A percentile compares a stretch with the other conserved stretches of the same genome.
Conservation (phyloP, 805 yeast species). For the Aciculoconidium aculeatum region DNA sequence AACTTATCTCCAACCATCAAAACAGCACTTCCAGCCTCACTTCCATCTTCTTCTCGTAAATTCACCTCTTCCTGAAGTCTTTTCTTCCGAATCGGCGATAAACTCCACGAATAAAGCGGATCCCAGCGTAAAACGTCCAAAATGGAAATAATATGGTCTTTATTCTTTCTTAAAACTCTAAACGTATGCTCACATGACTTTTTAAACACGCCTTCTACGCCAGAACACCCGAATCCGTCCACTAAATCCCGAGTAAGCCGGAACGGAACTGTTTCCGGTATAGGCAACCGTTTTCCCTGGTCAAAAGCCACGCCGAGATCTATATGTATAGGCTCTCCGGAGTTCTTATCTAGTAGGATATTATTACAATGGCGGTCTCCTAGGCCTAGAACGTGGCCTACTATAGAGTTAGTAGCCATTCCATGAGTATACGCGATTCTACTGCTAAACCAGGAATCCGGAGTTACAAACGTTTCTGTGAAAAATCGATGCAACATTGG, state of each 20-base stretch:
- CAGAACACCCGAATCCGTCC: conserved; percentile 91
- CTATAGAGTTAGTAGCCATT: conserved; percentile 76
- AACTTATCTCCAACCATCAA: conserved; percentile 67
- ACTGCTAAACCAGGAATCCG: conserved; percentile 69
- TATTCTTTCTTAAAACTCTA: conserved; percentile 56
- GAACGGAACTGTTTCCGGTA: conserved; percentile 94
- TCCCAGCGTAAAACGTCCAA: conserved; percentile 85
- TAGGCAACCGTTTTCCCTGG: conserved; percentile 75
- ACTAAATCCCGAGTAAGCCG: conserved; percentile 83
- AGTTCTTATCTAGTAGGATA: conserved; percentile 67
- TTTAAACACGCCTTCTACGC: conserved; percentile 70
- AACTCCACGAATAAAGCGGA: conserved; percentile 87
- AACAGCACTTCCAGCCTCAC: conserved; percentile 79
- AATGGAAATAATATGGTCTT: conserved; percentile 69
- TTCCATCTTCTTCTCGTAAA: conserved; percentile 36
- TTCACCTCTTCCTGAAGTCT: conserved; percentile 42
- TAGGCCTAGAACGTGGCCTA: conserved; percentile 82
- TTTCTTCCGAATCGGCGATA: conserved; percentile 65
- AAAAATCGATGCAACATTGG: conserved; percentile 75
- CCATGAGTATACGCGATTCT: conserved; percentile 67
- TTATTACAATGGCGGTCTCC: conserved; percentile 96
- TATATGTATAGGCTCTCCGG: conserved; percentile 93
- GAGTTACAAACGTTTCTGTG: conserved; percentile 55
- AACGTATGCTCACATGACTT: conserved; percentile 70
- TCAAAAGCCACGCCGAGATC: conserved; percentile 97